phyloP scores from a whole-genome alignment of 208 protist genomes.

The Entamoeba moshkovskii region DNA sequence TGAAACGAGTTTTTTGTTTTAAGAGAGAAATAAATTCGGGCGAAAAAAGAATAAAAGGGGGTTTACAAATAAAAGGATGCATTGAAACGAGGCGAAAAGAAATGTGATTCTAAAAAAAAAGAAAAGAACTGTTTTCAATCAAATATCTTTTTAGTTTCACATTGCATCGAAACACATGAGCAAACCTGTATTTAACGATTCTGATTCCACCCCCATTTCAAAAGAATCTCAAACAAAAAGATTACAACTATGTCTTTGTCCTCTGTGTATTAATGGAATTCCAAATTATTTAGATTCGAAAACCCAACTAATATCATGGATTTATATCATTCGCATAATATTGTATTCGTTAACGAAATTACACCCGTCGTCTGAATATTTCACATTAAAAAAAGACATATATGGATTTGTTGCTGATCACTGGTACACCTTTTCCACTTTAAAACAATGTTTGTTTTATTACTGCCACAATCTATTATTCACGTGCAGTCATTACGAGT shows the following conservation, averaged over 20 bases:
- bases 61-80: too few relatives aligned
- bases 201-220: not conserved
- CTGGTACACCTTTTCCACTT: not conserved
- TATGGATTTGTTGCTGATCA: not conserved
- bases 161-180: too few relatives aligned
- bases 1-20: too few relatives aligned
- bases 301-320: not conserved
- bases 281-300: not conserved
- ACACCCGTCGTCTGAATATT: not conserved
- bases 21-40: too few relatives aligned
- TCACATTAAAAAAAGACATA: not conserved
- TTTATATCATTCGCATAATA: not conserved
- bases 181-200: not conserved
- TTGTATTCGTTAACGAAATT: not conserved
- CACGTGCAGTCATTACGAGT: not conserved
- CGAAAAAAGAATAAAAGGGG: too few relatives aligned
- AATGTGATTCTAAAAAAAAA: too few relatives aligned
- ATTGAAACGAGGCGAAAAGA: too few relatives aligned
- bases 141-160: too few relatives aligned
- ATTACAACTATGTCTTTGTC: not conserved
- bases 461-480: not conserved
- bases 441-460: not conserved
- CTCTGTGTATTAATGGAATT: not conserved
- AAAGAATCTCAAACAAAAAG: not conserved
- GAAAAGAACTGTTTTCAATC: too few relatives aligned